Base-by-base conservation (phyloP, 768 basidiomycete species). In the Mycena venus region DNA sequence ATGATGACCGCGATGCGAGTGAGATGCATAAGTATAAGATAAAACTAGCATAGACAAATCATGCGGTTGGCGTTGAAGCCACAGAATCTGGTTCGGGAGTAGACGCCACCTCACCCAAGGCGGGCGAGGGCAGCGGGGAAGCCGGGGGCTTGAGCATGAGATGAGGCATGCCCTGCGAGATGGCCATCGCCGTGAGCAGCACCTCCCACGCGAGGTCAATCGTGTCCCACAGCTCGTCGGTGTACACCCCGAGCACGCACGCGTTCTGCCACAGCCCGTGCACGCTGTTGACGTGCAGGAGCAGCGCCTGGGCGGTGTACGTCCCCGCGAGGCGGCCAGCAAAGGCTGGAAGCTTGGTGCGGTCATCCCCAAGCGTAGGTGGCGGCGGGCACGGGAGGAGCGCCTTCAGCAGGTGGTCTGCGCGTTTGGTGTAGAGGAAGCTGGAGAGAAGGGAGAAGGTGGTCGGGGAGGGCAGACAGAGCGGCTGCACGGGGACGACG, bases 191-290 rank as follows among this genome's bases (percentile, higher is more conserved):
- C 10, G 86, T 87, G n/a, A 93, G 83, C 17, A 94, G 82, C 44
- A 92, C 85, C 78, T 90, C 88, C 93, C 94, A 96, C 51, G 91
- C 88, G 49, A 89, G 80, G 72, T 94, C 92, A 72, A 96, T 87
- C 23, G 87, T 86, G 27, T 88, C 86, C 94, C 94, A 96, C 53
- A 95, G 83, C 25, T 85, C 85, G 38, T 89, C 87, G 75, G 95
- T 92, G 63, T 88, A 89, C 2, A 95, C 82, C 4, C 94, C 94
- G n/a, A 96, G 85, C 25, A 89, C 89, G 72, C 90, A 91, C 3
- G 88, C 89, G 79, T 95, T 95, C 70, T 89, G 86, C 93, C 94
- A 96, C 36, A 95, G 81, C 9, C 92, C 94, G 68, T 91, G 88
- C 42, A 94, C 88, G 40, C 79, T 83, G 63, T 85, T 81, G 7